Evolutionary conservation across 306 rosid species (phyloP), one percentile per base, ranked within the genome.

Genomic region (Boehmeria nivea): DNA sequence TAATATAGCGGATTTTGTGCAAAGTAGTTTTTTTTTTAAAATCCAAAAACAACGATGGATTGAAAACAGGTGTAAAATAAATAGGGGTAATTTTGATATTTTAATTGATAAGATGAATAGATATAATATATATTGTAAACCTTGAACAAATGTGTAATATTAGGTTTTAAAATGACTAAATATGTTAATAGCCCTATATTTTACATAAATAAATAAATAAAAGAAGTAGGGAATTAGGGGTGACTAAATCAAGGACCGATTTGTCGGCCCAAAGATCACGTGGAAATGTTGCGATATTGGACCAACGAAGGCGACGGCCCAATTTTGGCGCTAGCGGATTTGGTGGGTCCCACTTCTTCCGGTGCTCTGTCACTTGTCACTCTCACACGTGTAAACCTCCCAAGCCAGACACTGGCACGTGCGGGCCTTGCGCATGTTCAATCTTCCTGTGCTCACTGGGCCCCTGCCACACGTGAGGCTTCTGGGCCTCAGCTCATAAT

Each of bases 391-490:
- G 80, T 34, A 34, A 31, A 53, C 39, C n/a, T 31, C 47, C 36
- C 5, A 26, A 38, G 15, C 49, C 37, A 37, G 70, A 72, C 72
- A 75, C 40, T 3, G 51, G 65, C 81, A 79, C 79, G 86, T 78
- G 87, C 65, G 80, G 49, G 11, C 53, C 51, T 19, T 12, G 48
- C 45, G 2, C 28, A 27, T 65, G 33, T 64, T 61, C 42, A 66
- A 31, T 45, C 33, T 63, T 31, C 18, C 42, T 33, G 53, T 8
- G 18, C 42, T 58, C 31, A 22, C 11, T 24, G 24, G 55, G 31
- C 50, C 66, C 75, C 72, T 56, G 61, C 70, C 82, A 50, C 87
- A 78, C 82, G 95, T 83, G 90, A 66, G 60, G 62, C 36, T 47
- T 74, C 19, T 66, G 49, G 60, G 56, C 40, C 56, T 56, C 26